Base-by-base conservation (phyloP, 2,329 filamentous ascomycete genomes). In the Xylaria arbuscula region DNA sequence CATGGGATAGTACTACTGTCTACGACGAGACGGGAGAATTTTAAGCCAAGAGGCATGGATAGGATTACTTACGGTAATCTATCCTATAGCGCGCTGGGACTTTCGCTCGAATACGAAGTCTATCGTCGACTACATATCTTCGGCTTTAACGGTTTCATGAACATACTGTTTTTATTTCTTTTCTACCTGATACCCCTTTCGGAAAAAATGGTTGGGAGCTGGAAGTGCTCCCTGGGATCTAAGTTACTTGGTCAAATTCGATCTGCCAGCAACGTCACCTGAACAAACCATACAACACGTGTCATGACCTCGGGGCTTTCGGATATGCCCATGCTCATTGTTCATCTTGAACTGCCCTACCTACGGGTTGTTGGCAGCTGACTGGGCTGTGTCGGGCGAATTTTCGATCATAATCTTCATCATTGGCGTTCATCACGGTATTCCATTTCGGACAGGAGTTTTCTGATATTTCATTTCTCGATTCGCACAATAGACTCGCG, bases 1-100 rank as follows among this genome's bases (percentile, higher is more conserved):
- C 17, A 83, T 88, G 77, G 86, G 87, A 28, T 71, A 54, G 62
- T 87, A 76, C 81, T 60, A 22, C 10, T 38, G 19, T 48, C 6
- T 10, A 19, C 11, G 32, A 19, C 8, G 36, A 13, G 19, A 7
- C n/a, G 0, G 17, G 15, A 11, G 22, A 13, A 19, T 55, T 47
- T 56, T 50, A 64, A 13, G 3, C 38, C 9, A 17, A 5, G 32
- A 38, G 28, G 64, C 66, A 61, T 67, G 50, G 38, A 24, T 58
- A 40, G 17, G 17, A 32, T 36, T 50, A 19, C 1, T 38, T 7
- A 24, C 7, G 47, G 2, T 22, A n/a, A 6, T 34, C 15, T n/a
- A n/a, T 6, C 28, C 5, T 22, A 56, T 40, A 15, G 59, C 63
- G 54, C 61, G 57, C 61, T 53, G 11, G 11, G 22, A 34, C 59